Evolutionary conservation across 2,329 filamentous ascomycete genomes (phyloP), one percentile per base, ranked within the genome.

Genomic region (Chaetomium olivaceum): DNA sequence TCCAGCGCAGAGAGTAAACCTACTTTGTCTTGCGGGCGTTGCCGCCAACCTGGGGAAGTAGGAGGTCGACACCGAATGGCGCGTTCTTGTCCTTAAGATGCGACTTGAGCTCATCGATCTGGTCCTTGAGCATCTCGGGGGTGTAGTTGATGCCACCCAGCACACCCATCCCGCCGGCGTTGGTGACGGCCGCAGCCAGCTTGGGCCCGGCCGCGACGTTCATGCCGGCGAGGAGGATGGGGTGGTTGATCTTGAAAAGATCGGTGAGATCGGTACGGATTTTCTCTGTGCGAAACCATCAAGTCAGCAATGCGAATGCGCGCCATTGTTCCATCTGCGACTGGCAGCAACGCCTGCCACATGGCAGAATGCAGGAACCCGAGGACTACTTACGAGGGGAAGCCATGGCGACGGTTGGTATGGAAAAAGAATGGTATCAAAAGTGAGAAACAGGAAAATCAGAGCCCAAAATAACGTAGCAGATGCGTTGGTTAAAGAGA

Each of bases 181-280:
- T 97, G 73, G 94, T 96, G 73, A 99, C 95, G 51, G 95, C 95
- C 39, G 95, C 95, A 61, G 95, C 95, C 75, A 99, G 89, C 85
- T 93, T 96, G 63, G 95, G 95, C 59, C 95, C 95, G 67, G 95
- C 95, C 64, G 95, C 95, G 70, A 98, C 95, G 85, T 99, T 98
- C 95, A 99, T 99, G 78, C 95, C 95, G 73, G 95, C 95, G 69
- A 99, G 89, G 75, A 99, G 83, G 77, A 99, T 84, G 66, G 95
- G 95, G 82, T 99, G 95, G 79, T 96, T 92, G 87, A 99, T 98
- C 85, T 92, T 91, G 81, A 99, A 91, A 71, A 98, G 91, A 86
- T 98, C 94, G 73, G 95, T 99, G 75, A 93, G 84, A 72, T 91
- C 89, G 62, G 95, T 99, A 76, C 91, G 91, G 80, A 99, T 90